A percentile compares a stretch with the other conserved stretches of the same genome.
Conservation (phyloP, 2,329 filamentous ascomycete species). For the Penicillium paneum region DNA sequence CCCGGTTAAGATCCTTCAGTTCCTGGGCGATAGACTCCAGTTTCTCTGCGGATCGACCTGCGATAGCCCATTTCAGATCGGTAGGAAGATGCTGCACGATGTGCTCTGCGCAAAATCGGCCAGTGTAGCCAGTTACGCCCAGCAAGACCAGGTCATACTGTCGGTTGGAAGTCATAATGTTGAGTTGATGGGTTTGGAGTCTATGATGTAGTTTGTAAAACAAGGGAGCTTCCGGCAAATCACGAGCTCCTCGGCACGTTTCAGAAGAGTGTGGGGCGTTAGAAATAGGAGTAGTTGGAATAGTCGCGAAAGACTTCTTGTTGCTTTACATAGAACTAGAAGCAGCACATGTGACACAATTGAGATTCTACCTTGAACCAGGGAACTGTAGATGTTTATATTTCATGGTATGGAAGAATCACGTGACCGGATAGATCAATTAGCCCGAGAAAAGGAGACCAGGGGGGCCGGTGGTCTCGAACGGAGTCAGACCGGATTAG, state of each 20-base stretch:
- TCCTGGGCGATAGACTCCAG: slow-evolving; percentile 66
- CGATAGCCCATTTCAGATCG: slow-evolving; percentile 81
- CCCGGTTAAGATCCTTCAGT: slow-evolving; percentile 63
- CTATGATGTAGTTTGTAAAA: slow-evolving; percentile 4
- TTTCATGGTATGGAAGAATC: background rate
- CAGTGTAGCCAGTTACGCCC: slow-evolving; percentile 78
- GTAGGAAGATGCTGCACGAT: slow-evolving; percentile 68
- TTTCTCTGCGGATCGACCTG: slow-evolving; percentile 75
- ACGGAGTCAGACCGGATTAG: background rate
- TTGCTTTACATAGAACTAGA: background rate
- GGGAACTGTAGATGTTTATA: background rate
- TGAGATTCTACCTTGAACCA: background rate
- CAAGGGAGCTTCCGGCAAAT: slow-evolving; percentile 9
- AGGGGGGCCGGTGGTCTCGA: background rate
- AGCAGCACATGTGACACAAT: background rate
- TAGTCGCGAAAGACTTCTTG: background rate
- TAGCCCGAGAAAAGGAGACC: background rate
- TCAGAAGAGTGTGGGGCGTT: background rate
- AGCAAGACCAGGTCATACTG: slow-evolving; percentile 65
- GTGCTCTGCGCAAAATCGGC: slow-evolving; percentile 71
- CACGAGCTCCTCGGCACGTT: slow-evolving; percentile 2
- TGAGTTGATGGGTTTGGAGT: background rate
- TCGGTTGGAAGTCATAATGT: slow-evolving; percentile 42
- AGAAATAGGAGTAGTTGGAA: background rate
- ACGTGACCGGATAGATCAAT: slow-evolving; percentile 9